These are phyloP conservation scores for Acanthamoeba royreba DNA, from an alignment of 208 protist species.

Conservation along the genomic window DNA sequence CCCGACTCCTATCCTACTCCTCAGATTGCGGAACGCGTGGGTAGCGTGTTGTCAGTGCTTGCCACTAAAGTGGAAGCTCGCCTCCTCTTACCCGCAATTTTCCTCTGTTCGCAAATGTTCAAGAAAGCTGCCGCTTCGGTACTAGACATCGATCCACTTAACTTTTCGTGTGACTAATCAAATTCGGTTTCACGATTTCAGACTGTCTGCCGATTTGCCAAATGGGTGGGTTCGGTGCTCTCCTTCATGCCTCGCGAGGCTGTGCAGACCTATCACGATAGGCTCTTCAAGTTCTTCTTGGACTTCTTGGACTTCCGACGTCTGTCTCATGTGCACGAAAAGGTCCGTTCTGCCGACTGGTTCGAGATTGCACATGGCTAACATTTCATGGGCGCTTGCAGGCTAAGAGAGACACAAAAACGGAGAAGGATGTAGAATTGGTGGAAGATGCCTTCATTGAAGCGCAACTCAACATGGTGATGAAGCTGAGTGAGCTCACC, in stretches of 20 bases:
- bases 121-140: background rate
- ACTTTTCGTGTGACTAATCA: background rate
- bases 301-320: slow-evolving; percentile 15
- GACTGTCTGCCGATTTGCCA: background rate
- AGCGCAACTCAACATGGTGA: slow-evolving; percentile 57
- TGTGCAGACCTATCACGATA: background rate
- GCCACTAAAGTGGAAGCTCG: slow-evolving; percentile 31
- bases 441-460: slow-evolving; percentile 60
- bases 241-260: background rate
- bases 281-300: slow-evolving; percentile 48
- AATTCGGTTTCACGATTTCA: background rate
- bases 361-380: background rate
- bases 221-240: background rate
- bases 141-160: background rate
- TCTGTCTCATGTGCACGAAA: background rate
- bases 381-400: background rate
- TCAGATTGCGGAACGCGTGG: background rate
- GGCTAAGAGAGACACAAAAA: background rate
- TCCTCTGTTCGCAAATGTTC: background rate
- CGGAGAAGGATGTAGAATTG: slow-evolving; percentile 20
- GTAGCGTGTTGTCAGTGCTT: background rate
- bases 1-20: background rate
- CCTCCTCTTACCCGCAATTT: background rate
- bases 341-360: background rate
- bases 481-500: slow-evolving; percentile 69